Evolutionary conservation across 2,329 filamentous ascomycete species (phyloP).

Genomic region (Cladophialophora chaetospira): DNA sequence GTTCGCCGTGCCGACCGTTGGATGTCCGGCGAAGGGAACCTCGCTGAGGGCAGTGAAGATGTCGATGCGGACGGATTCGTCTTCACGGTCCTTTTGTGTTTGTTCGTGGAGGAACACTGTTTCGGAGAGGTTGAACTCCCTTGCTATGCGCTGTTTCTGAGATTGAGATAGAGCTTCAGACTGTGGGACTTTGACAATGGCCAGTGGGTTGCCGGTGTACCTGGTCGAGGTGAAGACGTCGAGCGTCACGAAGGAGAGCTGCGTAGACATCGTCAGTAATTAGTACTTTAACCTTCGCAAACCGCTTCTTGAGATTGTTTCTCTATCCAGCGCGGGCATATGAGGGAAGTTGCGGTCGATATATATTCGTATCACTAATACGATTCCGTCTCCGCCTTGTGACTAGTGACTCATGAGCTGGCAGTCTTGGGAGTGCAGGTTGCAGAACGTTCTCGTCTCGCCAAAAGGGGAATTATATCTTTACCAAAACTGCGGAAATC

Average conservation of each 20-base stretch:
- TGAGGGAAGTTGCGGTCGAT: too few species aligned
- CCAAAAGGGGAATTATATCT: too few species aligned
- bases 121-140: slow-evolving; percentile 62
- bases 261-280: slow-evolving; percentile 5
- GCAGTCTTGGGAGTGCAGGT: too few species aligned
- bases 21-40: slow-evolving; percentile 61
- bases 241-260: slow-evolving; percentile 41
- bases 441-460: too few species aligned
- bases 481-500: too few species aligned
- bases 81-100: slow-evolving; percentile 26
- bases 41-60: slow-evolving; percentile 57
- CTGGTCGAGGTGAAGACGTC: slow-evolving; percentile 47
- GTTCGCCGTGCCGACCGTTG: slow-evolving; percentile 58
- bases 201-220: slow-evolving; percentile 57
- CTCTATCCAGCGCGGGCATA: too few species aligned
- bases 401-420: too few species aligned
- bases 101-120: slow-evolving; percentile 56
- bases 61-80: slow-evolving; percentile 47
- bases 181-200: slow-evolving; percentile 53
- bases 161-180: slow-evolving; percentile 42
- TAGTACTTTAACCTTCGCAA: too few species aligned
- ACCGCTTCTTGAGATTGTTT: too few species aligned
- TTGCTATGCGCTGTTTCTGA: slow-evolving; percentile 56
- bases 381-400: too few species aligned
- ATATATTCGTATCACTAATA: too few species aligned